These are phyloP conservation scores for Verticillium isaacii DNA, from an alignment of 2,329 filamentous ascomycete species.

Conservation along the genomic window DNA sequence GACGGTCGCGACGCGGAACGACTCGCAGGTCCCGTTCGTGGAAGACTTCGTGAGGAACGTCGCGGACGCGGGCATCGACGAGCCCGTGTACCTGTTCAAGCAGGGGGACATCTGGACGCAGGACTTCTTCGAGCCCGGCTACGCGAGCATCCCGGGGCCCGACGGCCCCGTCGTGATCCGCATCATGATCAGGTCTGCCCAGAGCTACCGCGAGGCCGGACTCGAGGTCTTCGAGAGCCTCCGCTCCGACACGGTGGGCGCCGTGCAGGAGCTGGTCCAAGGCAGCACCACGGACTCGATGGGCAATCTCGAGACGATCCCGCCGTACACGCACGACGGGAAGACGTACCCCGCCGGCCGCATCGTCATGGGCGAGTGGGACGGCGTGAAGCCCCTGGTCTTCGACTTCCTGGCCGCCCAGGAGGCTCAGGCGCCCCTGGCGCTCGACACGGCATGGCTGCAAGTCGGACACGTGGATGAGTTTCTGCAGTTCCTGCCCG, in stretches of 20 bases:
- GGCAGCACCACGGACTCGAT: slow-evolving; percentile 18
- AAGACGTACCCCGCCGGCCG: slow-evolving; percentile 1
- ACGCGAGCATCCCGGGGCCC: slow-evolving; percentile 31
- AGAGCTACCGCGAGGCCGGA: slow-evolving; percentile 20
- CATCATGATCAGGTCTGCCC: slow-evolving; percentile 25
- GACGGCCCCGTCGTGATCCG: slow-evolving; percentile 23
- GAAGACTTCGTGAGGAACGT: background rate
- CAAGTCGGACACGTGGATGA: slow-evolving; percentile 25
- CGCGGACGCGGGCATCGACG: slow-evolving; percentile 9
- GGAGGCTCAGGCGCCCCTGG: slow-evolving; percentile 25
- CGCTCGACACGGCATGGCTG: slow-evolving; percentile 25
- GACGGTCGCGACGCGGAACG: slow-evolving; percentile 3
- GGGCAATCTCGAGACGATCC: slow-evolving; percentile 33
- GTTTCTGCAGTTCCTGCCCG: slow-evolving; percentile 24
- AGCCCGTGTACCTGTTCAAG: slow-evolving; percentile 15
- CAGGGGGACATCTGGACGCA: slow-evolving; percentile 30
- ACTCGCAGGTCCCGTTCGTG: background rate
- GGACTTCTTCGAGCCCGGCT: slow-evolving; percentile 33
- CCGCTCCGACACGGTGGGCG: slow-evolving; percentile 22
- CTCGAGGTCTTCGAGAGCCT: slow-evolving; percentile 26
- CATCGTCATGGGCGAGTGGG: background rate
- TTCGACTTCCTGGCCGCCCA: slow-evolving; percentile 23
- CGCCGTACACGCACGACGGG: slow-evolving; percentile 16
- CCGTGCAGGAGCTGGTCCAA: slow-evolving; percentile 19
- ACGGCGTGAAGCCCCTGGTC: slow-evolving; percentile 14